Evolutionary conservation across 768 basidiomycete genomes (phyloP).

Genomic region (Gelatoporia subvermispora): DNA sequence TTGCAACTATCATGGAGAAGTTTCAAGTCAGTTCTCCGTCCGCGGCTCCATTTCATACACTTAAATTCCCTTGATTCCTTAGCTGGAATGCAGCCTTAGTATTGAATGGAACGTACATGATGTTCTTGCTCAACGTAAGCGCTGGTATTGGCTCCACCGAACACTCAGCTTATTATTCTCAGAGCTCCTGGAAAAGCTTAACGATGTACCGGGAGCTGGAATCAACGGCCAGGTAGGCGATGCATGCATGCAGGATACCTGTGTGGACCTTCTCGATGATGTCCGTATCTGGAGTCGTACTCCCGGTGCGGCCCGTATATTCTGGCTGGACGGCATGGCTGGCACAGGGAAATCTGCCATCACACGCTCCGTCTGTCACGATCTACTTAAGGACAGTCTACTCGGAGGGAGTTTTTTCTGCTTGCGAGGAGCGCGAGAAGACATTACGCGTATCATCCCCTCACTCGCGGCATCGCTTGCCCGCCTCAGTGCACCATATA

Average conservation of each 20-base stretch:
- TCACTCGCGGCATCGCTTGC: constrained; percentile 21
- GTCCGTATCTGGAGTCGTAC: not conserved
- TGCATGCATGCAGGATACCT: not conserved
- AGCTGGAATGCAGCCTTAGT: too few species aligned
- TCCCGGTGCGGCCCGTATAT: not conserved
- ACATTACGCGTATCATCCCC: constrained; percentile 3
- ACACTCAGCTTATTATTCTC: too few species aligned
- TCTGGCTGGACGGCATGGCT: constrained; percentile 21
- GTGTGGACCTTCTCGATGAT: not conserved
- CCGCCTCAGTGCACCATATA: constrained; percentile 12
- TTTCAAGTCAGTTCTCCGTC: too few species aligned
- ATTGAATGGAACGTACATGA: too few species aligned
- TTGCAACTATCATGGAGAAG: too few species aligned
- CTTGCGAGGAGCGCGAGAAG: constrained; percentile 12
- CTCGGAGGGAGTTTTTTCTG: constrained; percentile 34
- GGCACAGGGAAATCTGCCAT: constrained; percentile 36
- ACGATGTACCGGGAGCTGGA: too few species aligned
- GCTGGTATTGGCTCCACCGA: too few species aligned
- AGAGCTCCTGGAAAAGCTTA: too few species aligned
- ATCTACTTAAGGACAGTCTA: constrained; percentile 10
- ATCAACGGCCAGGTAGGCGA: too few species aligned
- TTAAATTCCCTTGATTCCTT: too few species aligned
- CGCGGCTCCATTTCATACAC: too few species aligned
- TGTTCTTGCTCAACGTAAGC: too few species aligned
- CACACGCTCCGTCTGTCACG: constrained; percentile 27